Conservation (phyloP, 2,329 filamentous ascomycete species). For the Aspergillus pseudoterreus region DNA sequence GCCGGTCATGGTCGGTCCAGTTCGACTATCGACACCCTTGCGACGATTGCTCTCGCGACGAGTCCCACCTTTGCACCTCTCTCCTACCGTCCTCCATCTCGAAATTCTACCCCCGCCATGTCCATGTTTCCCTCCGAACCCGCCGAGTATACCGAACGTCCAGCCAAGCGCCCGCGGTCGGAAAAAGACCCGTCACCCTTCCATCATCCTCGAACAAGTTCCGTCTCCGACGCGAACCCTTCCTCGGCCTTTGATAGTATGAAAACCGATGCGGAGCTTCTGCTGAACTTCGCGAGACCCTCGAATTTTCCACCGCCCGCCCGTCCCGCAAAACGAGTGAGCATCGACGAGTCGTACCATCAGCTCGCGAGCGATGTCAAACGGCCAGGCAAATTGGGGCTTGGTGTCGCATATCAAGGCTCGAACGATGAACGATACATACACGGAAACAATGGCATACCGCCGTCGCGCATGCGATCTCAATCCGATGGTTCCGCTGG, state of each 20-base stretch:
- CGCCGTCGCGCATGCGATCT: conserved; percentile 37
- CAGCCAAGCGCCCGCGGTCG: conserved; percentile 59
- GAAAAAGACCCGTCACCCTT: conserved; percentile 50
- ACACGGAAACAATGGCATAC: conserved; percentile 18
- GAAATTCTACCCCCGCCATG: conserved; percentile 19
- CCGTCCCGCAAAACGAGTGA: conserved; percentile 25
- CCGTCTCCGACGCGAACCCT: conserved; percentile 28
- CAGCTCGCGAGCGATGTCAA: conserved; percentile 20
- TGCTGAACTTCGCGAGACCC: conserved; percentile 44
- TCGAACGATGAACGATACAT: conserved; percentile 16
- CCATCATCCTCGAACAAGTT: conserved; percentile 25
- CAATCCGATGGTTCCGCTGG: conserved; percentile 41
- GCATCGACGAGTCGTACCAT: conserved; percentile 29
- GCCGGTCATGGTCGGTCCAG: conserved; percentile 42
- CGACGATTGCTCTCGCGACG: conserved; percentile 49
- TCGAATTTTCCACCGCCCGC: conserved; percentile 28
- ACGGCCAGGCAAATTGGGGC: conserved; percentile 20
- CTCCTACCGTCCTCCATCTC: conserved; percentile 29
- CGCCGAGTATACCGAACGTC: conserved; percentile 41
- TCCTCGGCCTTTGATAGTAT: conserved; percentile 36
- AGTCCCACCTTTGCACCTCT: conserved; percentile 42
- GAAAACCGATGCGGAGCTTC: conserved; percentile 47
- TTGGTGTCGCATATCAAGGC: conserved; percentile 13
- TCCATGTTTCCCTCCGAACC: conserved; percentile 28
- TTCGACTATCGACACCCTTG: conserved; percentile 48